Base-by-base conservation (phyloP, 1,284 basidiomycete genomes). In the Cutaneotrichosporon daszewskae region DNA sequence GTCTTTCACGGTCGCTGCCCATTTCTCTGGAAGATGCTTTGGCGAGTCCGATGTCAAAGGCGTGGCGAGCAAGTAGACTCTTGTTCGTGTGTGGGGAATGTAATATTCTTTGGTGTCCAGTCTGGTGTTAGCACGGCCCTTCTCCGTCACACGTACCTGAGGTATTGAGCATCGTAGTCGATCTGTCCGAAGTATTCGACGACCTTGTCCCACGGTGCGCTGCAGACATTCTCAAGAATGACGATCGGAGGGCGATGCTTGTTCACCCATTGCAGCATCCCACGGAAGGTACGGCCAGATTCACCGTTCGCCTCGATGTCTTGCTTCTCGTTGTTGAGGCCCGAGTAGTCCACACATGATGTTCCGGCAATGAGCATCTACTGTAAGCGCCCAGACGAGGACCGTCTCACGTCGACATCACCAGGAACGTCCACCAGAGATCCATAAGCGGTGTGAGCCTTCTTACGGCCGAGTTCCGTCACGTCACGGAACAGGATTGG, bases 331-430 rank as follows among this genome's bases (percentile, higher is more conserved):
- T 88, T 94, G 71, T 96, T 96, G 42, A 96, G 77, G 58, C 86
- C 87, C 13, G 92, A 96, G 60, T 94, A 96, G 67, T 96, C 92
- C 54, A 96, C 91, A 55, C 91, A 96, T 7, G 89, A 94, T 0
- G 91, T 96, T 17, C 91, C 91, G 1, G 91, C 91, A 43, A 96
- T 79, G 16, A 92, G 76, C 29, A 92, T 72, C 66, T 62, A 39
- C 16, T 4, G 31, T 53, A 34, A 54, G 43, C 35, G 4, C 18
- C 12, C n/a, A 29, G 2, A 11, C 17, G 9, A 24, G 16, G 13
- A 22, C 12, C 14, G 2, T 47, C 58, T 59, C 37, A 68, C 68
- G 51, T 96, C 92, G 9, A 91, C 87, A 57, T 94, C 82, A 14
- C 88, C 89, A 0, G 91, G 91, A 1, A 96, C 90, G 23, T 81